Base-by-base conservation (phyloP, 768 basidiomycete genomes). In the Dioszegia aurantiaca region DNA sequence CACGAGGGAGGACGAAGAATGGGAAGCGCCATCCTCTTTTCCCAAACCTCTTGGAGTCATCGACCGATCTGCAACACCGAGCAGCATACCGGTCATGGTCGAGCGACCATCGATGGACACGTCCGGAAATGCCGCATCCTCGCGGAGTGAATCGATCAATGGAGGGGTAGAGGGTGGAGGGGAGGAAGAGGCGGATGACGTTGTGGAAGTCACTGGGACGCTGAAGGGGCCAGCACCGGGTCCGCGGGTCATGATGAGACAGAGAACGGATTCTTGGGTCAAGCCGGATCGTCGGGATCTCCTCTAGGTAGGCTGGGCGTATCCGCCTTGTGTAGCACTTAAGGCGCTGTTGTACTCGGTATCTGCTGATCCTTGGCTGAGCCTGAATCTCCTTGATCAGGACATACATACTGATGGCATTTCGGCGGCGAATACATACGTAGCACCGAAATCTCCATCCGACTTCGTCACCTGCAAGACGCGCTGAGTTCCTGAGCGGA, bases 231-330 rank as follows among this genome's bases (percentile, higher is more conserved):
- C 26, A 3, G 43, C 44, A 26, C 36, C 28, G 36, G 44, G 31
- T 9, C 31, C 19, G 36, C 43, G 43, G 23, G 45, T 42, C 2
- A 33, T 47, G 21, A 41, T 31, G 43, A 45, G 44, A 45, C 36
- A 33, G 23, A 46, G 55, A 45, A 56, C 44, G 44, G 55, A 56
- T 36, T 46, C 43, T 46, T 56, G 55, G 55, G 30, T 47, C 42
- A 56, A 47, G 43, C 53, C 44, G 33, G 48, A 45, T 40, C 36
- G 39, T 9, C 36, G 37, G 36, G 39, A 39, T 37, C 19, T 30
- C 21, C 12, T 47, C 26, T 47, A 47, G 19, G 51, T 40, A 41
- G n/a, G 3, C 6, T 37, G 17, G 10, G 28, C n/a, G 21, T 27
- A 14, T 39, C 3, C 23, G 39, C 31, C 24, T 2, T 10, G 51